A percentile compares a stretch with the other conserved stretches of the same genome.
Conservation (phyloP, 257 asterid genomes). For the Solanum peruvianum region DNA sequence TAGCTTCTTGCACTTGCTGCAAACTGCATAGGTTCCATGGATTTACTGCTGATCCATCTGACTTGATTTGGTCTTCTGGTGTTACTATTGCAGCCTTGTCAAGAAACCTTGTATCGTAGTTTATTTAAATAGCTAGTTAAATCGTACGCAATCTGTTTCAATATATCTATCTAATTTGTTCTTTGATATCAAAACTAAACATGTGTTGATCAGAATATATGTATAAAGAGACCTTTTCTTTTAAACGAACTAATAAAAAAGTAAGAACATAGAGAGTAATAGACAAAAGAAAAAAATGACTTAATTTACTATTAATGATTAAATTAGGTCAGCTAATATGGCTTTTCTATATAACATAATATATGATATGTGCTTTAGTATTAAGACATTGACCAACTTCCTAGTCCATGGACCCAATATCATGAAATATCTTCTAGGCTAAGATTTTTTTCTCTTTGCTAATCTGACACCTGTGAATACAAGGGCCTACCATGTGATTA, state of each 20-base stretch:
- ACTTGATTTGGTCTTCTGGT: conserved; percentile 23
- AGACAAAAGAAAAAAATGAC: neutral
- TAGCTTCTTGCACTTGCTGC: conserved; percentile 70
- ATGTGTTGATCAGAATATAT: neutral
- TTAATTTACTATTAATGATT: neutral
- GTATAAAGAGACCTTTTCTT: neutral
- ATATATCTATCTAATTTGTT: too few species aligned
- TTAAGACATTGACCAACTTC: neutral
- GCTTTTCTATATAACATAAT: neutral
- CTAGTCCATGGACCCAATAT: neutral
- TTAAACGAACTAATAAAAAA: neutral
- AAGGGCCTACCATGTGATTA: neutral
- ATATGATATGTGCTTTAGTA: neutral
- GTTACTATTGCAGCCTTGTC: conserved; percentile 64
- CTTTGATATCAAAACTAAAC: neutral
- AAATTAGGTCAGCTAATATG: neutral
- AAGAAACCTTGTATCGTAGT: conserved; percentile 22
- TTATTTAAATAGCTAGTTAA: neutral
- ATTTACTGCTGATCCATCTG: conserved; percentile 42
- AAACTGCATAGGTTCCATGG: conserved; percentile 56
- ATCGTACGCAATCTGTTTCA: neutral
- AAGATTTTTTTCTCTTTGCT: neutral
- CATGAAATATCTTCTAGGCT: neutral
- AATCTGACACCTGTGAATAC: neutral
- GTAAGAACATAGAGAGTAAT: neutral